phyloP scores from a whole-genome alignment of 208 protist species.

The Leishmania aethiopica region DNA sequence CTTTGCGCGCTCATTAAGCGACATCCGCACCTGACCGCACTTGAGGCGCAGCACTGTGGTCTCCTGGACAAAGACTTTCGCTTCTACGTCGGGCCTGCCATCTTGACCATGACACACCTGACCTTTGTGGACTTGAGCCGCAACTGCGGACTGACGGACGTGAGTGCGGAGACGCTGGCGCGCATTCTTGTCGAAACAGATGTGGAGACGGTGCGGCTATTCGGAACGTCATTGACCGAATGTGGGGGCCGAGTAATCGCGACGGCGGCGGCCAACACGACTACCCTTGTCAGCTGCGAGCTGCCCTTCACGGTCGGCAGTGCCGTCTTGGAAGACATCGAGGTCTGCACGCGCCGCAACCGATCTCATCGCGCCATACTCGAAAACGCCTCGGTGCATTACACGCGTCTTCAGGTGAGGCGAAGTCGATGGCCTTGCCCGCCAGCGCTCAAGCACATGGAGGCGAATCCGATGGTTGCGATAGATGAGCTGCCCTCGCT shows the following conservation, averaged over 20 bases:
- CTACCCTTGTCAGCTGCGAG: conserved; percentile 44
- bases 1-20: conserved; percentile 69
- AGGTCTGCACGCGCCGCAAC: conserved; percentile 33
- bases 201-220: conserved; percentile 44
- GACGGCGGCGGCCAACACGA: conserved; percentile 37
- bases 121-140: conserved; percentile 62
- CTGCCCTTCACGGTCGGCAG: conserved; percentile 84
- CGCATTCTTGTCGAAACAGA: conserved; percentile 46
- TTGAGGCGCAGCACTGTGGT: conserved; percentile 59
- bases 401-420: conserved; percentile 5
- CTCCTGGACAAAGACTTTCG: conserved; percentile 67
- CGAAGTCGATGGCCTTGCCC: not conserved
- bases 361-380: conserved; percentile 16
- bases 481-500: not conserved
- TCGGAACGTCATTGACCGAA: conserved; percentile 44
- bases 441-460: not conserved
- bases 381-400: conserved; percentile 4
- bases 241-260: conserved; percentile 46
- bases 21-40: conserved; percentile 39
- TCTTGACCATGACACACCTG: conserved; percentile 36
- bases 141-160: conserved; percentile 63
- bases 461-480: not conserved
- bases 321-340: conserved; percentile 33
- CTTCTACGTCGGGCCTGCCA: conserved; percentile 52
- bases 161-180: conserved; percentile 38